phyloP scores from a whole-genome alignment of 331 rosid genomes.

The Phaseolus coccineus region DNA sequence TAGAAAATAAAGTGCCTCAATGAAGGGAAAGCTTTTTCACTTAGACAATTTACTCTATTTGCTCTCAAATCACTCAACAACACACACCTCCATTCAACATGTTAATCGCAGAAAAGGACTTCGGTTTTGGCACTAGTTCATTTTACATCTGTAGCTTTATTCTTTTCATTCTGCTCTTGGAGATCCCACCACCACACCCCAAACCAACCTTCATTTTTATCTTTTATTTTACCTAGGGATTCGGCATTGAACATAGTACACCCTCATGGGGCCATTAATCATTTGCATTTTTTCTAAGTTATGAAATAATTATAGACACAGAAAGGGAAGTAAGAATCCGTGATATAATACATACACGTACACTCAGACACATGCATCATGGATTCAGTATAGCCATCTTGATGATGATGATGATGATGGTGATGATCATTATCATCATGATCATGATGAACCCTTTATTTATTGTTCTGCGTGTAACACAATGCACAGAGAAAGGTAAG shows the following conservation, averaged over 20 bases:
- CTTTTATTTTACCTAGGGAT: constrained; percentile 49
- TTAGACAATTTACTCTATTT: constrained; percentile 35
- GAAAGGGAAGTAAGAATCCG: constrained; percentile 29
- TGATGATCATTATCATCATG: neutral
- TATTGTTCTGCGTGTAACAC: constrained; percentile 6
- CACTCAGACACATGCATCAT: constrained; percentile 23
- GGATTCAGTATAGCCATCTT: constrained; percentile 35
- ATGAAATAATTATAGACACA: constrained; percentile 21
- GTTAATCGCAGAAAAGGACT: constrained; percentile 40
- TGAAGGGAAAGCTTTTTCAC: constrained; percentile 40
- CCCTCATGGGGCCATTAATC: constrained; percentile 48
- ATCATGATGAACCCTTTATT: constrained; percentile 1
- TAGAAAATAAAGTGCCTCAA: constrained; percentile 10
- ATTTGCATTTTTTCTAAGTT: constrained; percentile 26
- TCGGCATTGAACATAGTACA: constrained; percentile 43
- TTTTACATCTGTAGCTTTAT: constrained; percentile 35
- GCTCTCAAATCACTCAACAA: constrained; percentile 30
- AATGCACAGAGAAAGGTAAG: constrained; percentile 34
- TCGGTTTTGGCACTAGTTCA: constrained; percentile 31
- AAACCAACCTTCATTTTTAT: constrained; percentile 16
- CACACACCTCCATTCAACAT: neutral
- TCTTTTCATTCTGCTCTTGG: constrained; percentile 44
- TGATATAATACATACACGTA: constrained; percentile 17
- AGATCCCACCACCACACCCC: constrained; percentile 49
- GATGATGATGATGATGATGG: constrained; percentile 26